Base-by-base conservation (phyloP, 768 basidiomycete species). In the Phaeotremella skinneri region DNA sequence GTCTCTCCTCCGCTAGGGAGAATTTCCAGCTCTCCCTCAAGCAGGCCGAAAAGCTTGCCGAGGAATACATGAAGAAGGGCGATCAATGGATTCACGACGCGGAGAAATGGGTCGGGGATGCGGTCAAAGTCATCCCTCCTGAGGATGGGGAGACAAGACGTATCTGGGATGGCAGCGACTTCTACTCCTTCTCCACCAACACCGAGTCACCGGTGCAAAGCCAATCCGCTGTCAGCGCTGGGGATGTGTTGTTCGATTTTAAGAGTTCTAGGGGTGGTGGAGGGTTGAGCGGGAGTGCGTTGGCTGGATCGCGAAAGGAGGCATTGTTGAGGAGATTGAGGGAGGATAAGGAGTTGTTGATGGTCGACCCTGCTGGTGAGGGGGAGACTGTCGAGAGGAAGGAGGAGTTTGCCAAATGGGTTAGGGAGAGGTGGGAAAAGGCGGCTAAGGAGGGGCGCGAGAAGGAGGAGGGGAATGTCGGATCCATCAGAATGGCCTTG, bases 71-170 rank as follows among this genome's bases (percentile, higher is more conserved):
- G 29, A 85, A 86, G 68, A 87, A 85, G 79, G 69, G 76, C 25
- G 75, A 79, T 56, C 73, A 69, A 30, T 68, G 75, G 42, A 61
- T 74, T 13, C 61, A 70, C 51, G 78, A 78, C 21, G 88, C 85
- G 1, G 82, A 82, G 23, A 79, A 80, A 41, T 84, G 82, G 76
- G 66, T 89, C 67, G 87, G 85, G 52, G 92, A 97, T 50, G 91
- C 90, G 11, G 90, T 97, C 68, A 93, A 92, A 75, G 87, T 96
- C 51, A 81, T 97, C 14, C 93, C 92, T 0, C 92, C 92, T 0
- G 86, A 88, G 34, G 82, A 66, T 5, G 23, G 14, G 49, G 61
- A 42, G 37, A 58, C 59, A 45, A 69, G 77, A 1, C 62, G 68
- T 30, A 72, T 77, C 2, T 93, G 90, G 90, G 91, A 93, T 73